Evolutionary conservation across 164 flowering plant species (phyloP).

Genomic region (Vitis labrusca): DNA sequence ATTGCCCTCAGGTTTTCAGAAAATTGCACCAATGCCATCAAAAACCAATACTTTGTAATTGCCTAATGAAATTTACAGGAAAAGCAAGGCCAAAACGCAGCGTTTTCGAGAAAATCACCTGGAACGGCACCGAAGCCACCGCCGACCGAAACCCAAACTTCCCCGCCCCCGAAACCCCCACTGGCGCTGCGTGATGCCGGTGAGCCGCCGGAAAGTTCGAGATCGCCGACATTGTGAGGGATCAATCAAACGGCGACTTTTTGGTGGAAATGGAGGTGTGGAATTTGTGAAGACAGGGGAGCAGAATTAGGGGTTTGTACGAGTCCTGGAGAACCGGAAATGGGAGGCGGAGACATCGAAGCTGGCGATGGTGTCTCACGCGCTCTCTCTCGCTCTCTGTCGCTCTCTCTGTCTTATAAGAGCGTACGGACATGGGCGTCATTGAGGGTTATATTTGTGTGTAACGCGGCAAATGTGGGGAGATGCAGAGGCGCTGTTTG

Average conservation of each 20-base stretch:
- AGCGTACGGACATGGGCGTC: neutral
- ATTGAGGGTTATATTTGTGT: too few species aligned
- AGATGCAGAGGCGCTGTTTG: too few species aligned
- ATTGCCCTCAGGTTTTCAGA: too few species aligned
- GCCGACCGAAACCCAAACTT: neutral
- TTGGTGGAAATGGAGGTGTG: neutral
- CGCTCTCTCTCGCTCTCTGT: neutral
- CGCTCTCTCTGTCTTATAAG: too few species aligned
- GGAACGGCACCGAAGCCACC: neutral
- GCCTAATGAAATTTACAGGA: too few species aligned
- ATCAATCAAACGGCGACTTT: neutral
- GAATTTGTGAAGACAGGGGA: neutral
- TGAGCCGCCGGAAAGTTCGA: constrained; percentile 10
- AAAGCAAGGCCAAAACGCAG: too few species aligned
- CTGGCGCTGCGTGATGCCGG: neutral
- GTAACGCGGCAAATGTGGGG: too few species aligned
- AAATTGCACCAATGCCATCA: too few species aligned
- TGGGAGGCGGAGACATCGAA: constrained; percentile 13
- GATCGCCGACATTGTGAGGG: constrained; percentile 15
- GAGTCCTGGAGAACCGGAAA: neutral
- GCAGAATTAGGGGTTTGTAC: too few species aligned
- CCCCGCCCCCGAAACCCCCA: constrained; percentile 5
- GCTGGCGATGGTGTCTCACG: neutral
- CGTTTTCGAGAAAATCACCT: constrained; percentile 5
- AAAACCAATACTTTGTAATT: too few species aligned